Percentiles rank a stretch among this genome's conserved stretches.
phyloP scores from a whole-genome alignment of 2,329 filamentous ascomycete species.

The Colletotrichum neosansevieriae region DNA sequence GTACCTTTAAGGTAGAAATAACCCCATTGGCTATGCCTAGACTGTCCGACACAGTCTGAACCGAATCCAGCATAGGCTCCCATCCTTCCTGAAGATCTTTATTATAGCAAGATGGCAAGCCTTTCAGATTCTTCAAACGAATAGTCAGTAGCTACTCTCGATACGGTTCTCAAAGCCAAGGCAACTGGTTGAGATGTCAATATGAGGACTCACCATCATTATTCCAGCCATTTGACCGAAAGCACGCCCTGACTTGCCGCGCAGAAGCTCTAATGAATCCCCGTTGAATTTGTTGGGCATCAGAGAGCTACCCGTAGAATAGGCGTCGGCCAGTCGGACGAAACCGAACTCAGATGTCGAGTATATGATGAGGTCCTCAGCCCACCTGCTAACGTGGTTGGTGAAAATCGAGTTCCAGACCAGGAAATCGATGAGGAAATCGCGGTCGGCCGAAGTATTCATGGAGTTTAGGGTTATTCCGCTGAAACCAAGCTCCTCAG shows the following conservation, averaged over 20 bases:
- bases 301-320: constrained; percentile 43
- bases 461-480: constrained; percentile 78
- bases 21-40: constrained; percentile 81
- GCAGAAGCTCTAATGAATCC: constrained; percentile 44
- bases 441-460: constrained; percentile 76
- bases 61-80: constrained; percentile 80
- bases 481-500: constrained; percentile 77
- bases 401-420: constrained; percentile 78
- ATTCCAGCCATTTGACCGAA: constrained; percentile 66
- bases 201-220: constrained; percentile 62
- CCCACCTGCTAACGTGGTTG: constrained; percentile 78
- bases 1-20: constrained; percentile 73
- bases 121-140: constrained; percentile 59
- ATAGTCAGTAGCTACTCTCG: constrained; percentile 46
- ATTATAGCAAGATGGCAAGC: constrained; percentile 80
- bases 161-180: constrained; percentile 41
- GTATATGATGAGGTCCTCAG: constrained; percentile 77
- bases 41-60: constrained; percentile 79
- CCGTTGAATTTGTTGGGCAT: constrained; percentile 44
- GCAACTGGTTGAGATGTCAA: constrained; percentile 36
- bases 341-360: constrained; percentile 45
- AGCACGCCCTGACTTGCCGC: constrained; percentile 51
- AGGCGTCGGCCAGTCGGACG: constrained; percentile 43
- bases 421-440: constrained; percentile 79
- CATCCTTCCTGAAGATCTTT: constrained; percentile 83